phyloP scores from a whole-genome alignment of 2,329 filamentous ascomycete genomes.

The Pezicula radicicola region DNA sequence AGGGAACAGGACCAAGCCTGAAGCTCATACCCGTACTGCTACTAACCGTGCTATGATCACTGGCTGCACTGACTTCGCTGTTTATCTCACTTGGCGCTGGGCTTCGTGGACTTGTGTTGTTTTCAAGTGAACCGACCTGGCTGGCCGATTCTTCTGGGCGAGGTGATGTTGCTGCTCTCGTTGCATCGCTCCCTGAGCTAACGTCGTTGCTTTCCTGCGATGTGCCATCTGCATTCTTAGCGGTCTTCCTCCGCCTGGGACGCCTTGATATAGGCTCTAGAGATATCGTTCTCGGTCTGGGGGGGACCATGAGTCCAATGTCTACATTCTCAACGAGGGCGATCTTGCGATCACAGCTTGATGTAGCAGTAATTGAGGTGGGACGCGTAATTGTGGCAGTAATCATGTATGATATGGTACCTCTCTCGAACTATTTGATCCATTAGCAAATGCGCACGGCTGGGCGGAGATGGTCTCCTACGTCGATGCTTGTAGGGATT shows the following conservation, averaged over 20 bases:
- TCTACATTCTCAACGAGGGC: constrained; percentile 81
- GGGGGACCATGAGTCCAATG: constrained; percentile 69
- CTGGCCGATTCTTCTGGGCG: constrained; percentile 27
- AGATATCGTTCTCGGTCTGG: constrained; percentile 79
- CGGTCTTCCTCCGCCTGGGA: constrained; percentile 44
- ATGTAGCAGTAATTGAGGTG: constrained; percentile 77
- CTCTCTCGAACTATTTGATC: constrained; percentile 77
- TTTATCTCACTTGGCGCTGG: constrained; percentile 51
- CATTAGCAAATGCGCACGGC: constrained; percentile 11
- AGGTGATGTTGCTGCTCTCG: constrained; percentile 16
- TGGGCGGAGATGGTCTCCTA: constrained; percentile 42
- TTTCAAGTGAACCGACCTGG: constrained; percentile 29
- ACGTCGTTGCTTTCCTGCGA: constrained; percentile 18
- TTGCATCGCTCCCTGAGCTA: constrained; percentile 17
- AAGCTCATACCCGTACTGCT: constrained; percentile 42
- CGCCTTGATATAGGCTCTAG: constrained; percentile 81
- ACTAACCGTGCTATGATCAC: constrained; percentile 57
- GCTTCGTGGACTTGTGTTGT: constrained; percentile 41
- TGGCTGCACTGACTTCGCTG: constrained; percentile 68
- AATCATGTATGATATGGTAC: constrained; percentile 87
- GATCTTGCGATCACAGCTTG: constrained; percentile 78
- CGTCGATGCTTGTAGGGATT: constrained; percentile 91
- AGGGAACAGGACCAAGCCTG: constrained; percentile 30
- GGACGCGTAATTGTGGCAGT: constrained; percentile 87
- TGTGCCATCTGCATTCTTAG: constrained; percentile 8